A percentile compares a stretch with the other conserved stretches of the same genome.
Evolutionary conservation across 164 flowering plant species (phyloP).

Genomic region (Litsea cubeba): DNA sequence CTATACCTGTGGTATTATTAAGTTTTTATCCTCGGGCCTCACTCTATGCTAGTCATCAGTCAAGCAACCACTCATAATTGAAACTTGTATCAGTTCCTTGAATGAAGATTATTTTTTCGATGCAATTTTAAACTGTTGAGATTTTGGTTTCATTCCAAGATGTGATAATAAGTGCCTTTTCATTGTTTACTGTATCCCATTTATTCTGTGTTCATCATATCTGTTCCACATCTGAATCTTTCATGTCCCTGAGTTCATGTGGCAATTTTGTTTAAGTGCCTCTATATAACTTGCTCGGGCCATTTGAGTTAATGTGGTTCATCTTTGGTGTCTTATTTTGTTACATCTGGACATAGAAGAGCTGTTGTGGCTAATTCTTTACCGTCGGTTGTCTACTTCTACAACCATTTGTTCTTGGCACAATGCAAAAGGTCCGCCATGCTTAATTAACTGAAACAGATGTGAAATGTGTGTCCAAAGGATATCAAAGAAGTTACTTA

Average conservation of each 20-base stretch:
- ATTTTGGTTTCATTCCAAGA: background rate
- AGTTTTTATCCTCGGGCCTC: too few species aligned
- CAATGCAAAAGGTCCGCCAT: too few species aligned
- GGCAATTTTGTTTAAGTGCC: background rate
- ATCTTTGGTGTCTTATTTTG: background rate
- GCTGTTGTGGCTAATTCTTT: too few species aligned
- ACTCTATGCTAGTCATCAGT: too few species aligned
- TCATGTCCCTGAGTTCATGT: background rate
- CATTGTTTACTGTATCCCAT: background rate
- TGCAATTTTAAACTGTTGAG: background rate
- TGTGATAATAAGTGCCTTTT: background rate
- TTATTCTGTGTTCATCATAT: background rate
- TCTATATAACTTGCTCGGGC: background rate
- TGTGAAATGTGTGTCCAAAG: background rate
- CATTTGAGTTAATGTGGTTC: too few species aligned
- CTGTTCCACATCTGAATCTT: background rate
- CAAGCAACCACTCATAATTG: too few species aligned
- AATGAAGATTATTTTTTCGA: background rate
- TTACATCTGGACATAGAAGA: background rate
- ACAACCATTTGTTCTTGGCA: too few species aligned
- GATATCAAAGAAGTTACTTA: background rate
- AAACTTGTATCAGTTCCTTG: too few species aligned
- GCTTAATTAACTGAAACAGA: too few species aligned
- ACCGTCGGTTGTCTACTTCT: too few species aligned
- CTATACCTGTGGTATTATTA: background rate